A percentile compares a stretch with the other conserved stretches of the same genome.
Evolutionary conservation across 257 asterid genomes (phyloP).

Genomic region (Gentiana macrophylla): DNA sequence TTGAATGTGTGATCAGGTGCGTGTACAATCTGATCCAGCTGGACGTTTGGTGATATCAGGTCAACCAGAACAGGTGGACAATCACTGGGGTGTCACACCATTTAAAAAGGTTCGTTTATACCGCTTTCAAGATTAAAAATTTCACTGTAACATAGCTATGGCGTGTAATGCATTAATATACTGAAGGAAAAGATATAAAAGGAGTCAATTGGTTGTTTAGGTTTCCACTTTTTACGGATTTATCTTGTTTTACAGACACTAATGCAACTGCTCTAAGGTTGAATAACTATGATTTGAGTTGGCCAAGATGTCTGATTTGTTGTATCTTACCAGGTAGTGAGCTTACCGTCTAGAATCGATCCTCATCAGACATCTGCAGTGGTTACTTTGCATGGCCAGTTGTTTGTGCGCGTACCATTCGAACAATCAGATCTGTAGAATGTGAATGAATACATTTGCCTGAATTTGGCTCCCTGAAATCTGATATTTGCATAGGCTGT

Average conservation of each 20-base stretch:
- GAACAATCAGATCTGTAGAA: slow-evolving; percentile 44
- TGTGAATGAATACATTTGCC: not conserved
- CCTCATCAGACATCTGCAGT: slow-evolving; percentile 95
- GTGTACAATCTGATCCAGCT: slow-evolving; percentile 91
- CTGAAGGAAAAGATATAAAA: too few species aligned
- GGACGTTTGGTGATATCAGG: slow-evolving; percentile 96
- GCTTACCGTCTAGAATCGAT: slow-evolving; percentile 84
- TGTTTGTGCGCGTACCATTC: slow-evolving; percentile 89
- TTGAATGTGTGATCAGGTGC: slow-evolving; percentile 38
- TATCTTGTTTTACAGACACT: too few species aligned
- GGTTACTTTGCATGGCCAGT: slow-evolving; percentile 86
- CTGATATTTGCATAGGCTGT: too few species aligned
- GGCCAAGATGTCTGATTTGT: not conserved
- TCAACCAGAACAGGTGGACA: slow-evolving; percentile 84
- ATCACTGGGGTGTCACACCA: slow-evolving; percentile 94
- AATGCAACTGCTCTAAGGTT: not conserved
- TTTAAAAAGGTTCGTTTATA: slow-evolving; percentile 63
- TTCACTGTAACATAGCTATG: too few species aligned
- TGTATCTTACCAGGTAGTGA: slow-evolving; percentile 54
- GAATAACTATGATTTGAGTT: not conserved
- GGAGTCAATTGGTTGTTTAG: too few species aligned
- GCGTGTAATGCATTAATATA: too few species aligned
- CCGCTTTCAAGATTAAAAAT: not conserved
- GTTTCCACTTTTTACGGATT: too few species aligned
- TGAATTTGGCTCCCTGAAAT: too few species aligned